phyloP scores from a whole-genome alignment of 495 filamentous ascomycete genomes.

The Parathielavia appendiculata region DNA sequence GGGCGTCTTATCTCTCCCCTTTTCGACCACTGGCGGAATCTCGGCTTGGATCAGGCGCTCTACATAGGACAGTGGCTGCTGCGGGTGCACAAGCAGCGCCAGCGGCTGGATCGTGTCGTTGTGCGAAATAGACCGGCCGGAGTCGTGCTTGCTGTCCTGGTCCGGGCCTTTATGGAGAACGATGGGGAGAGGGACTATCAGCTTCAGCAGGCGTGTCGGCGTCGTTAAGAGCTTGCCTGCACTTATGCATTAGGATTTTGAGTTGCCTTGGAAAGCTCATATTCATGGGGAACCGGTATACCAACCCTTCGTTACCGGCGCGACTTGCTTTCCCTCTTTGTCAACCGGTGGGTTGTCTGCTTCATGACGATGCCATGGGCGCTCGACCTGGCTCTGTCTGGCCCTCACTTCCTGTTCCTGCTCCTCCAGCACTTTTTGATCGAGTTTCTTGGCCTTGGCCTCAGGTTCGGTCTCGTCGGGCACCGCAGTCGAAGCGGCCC shows the following conservation, averaged over 20 bases:
- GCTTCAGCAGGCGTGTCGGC: constrained; percentile 80
- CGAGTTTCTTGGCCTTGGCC: constrained; percentile 34
- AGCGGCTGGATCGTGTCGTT: constrained; percentile 71
- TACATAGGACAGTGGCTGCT: constrained; percentile 88
- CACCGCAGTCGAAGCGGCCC: constrained; percentile 3
- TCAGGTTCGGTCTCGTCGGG: constrained; percentile 19
- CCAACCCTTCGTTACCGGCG: constrained; percentile 61
- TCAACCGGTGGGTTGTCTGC: constrained; percentile 53
- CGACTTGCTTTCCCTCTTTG: constrained; percentile 35
- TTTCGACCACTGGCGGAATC: constrained; percentile 62
- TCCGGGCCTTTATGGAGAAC: constrained; percentile 48
- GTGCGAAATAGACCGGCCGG: constrained; percentile 35
- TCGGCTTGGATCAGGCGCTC: constrained; percentile 89
- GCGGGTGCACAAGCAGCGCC: constrained; percentile 83
- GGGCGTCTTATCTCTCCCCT: constrained; percentile 61
- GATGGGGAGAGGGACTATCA: constrained; percentile 75
- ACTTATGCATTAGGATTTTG: background rate
- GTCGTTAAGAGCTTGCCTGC: constrained; percentile 86
- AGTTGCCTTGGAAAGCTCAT: background rate
- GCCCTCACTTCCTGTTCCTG: constrained; percentile 36
- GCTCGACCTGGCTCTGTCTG: constrained; percentile 34
- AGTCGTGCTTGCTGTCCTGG: constrained; percentile 42
- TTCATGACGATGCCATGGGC: constrained; percentile 68
- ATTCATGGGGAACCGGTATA: too few relatives aligned
- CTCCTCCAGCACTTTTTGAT: constrained; percentile 36